These are phyloP conservation scores for Ophioceras dolichostomum DNA, from an alignment of 2,329 filamentous ascomycete genomes.

Conservation along the genomic window DNA sequence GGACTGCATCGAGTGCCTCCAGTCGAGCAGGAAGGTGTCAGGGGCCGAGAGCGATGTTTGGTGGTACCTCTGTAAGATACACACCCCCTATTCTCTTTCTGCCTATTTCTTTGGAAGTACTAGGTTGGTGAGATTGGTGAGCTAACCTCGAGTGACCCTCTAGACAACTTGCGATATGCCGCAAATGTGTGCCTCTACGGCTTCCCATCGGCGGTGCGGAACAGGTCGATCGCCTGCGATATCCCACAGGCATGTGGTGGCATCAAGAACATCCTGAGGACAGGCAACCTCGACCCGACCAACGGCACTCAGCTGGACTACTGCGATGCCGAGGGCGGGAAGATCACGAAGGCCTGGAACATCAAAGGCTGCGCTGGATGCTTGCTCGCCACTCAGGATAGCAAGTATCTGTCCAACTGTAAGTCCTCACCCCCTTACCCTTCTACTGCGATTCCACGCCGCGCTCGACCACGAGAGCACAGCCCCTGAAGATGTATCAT, in stretches of 20 bases:
- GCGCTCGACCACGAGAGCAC: too few species aligned
- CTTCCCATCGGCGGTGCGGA: constrained; percentile 15
- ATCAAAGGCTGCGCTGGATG: constrained; percentile 28
- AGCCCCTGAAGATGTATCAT: too few species aligned
- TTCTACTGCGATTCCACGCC: too few species aligned
- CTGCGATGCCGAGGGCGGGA: constrained; percentile 24
- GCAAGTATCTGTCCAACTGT: constrained; percentile 37
- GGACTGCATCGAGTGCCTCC: constrained; percentile 32
- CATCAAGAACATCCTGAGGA: constrained; percentile 23
- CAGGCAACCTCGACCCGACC: constrained; percentile 15
- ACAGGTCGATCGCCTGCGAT: constrained; percentile 28
- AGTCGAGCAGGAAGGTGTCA: constrained; percentile 27
- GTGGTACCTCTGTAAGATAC: constrained; percentile 35
- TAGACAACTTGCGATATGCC: constrained; percentile 37
- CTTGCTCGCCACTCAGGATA: constrained; percentile 24
- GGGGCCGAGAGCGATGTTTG: constrained; percentile 25
- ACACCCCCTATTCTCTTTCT: too few species aligned
- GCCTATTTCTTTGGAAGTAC: too few species aligned
- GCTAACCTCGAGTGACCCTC: too few species aligned
- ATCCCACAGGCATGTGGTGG: constrained; percentile 26
- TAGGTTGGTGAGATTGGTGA: too few species aligned
- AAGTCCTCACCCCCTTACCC: too few species aligned
- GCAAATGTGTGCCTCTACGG: constrained; percentile 33
- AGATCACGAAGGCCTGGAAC: constrained; percentile 16
- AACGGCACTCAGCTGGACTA: constrained; percentile 22